Evolutionary conservation across 257 asterid species (phyloP).

Genomic region (Solanum etuberosum): DNA sequence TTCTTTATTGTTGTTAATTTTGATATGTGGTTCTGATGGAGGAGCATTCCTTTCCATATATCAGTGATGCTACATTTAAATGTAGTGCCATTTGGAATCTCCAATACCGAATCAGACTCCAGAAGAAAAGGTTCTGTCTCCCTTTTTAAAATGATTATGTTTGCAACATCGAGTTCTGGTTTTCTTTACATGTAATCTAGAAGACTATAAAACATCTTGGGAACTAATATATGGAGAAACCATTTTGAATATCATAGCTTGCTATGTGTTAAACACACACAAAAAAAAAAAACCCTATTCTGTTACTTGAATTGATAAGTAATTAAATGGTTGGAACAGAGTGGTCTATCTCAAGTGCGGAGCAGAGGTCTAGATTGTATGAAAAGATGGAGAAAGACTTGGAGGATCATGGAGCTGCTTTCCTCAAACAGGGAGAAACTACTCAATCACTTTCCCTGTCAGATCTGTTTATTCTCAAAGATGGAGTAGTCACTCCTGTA

Average conservation of each 20-base stretch:
- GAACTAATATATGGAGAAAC: background rate
- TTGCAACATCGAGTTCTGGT: background rate
- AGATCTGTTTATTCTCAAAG: slow-evolving; percentile 57
- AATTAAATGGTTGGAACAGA: slow-evolving; percentile 20
- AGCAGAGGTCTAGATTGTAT: slow-evolving; percentile 57
- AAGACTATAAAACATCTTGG: background rate
- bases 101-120: background rate
- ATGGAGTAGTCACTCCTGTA: slow-evolving; percentile 56
- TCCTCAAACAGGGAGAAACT: slow-evolving; percentile 77
- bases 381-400: slow-evolving; percentile 68
- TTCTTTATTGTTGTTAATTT: background rate
- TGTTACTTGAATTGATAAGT: background rate
- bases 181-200: background rate
- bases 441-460: slow-evolving; percentile 83
- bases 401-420: slow-evolving; percentile 74
- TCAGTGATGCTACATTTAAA: background rate
- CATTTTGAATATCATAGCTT: background rate
- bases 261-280: background rate
- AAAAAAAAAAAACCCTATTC: background rate
- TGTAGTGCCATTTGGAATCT: background rate
- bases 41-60: background rate
- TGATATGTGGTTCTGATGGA: background rate
- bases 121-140: background rate
- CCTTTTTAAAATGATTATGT: background rate
- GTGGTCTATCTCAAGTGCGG: slow-evolving; percentile 35